Base-by-base conservation (phyloP, 2,329 filamentous ascomycete genomes). In the Sclerotinia subarctica region DNA sequence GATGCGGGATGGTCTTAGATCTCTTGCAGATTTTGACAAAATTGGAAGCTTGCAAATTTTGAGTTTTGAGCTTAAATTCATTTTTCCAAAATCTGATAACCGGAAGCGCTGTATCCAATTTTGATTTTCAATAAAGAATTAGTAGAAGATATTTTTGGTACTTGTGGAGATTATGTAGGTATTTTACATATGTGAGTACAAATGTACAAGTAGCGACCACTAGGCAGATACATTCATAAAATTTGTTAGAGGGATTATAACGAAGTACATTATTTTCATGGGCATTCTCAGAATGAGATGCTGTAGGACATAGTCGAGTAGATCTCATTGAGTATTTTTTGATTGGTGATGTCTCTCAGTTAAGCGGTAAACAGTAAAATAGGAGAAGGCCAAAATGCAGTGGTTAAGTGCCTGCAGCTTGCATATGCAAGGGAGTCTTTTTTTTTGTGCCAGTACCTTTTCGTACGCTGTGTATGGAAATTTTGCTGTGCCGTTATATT, bases 371-470 rank as follows among this genome's bases (percentile, higher is more conserved):
- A 53, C 38, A 47, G 32, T 17, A 29, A 21, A 35, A 58, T 42
- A 62, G 54, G 54, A 66, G 46, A 56, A 66, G 64, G 64, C 54
- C 54, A 62, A 66, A 53, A 66, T 67, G 57, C 65, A 67, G 47
- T 67, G 65, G 57, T 47, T 47, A 63, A 63, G 65, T 67, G 47
- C 57, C 38, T 67, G 65, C 65, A 67, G 47, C n/a, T 63, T 38
- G 53, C 51, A 53, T 46, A 67, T 67, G 65, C 65, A 67, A 67
- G 57, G 65, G 53, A 46, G n/a, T 21, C 46, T 38, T 32, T 57
- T 46, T 42, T 11, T 15, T 21, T 54, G 3, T 46, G 51, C 47
- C 32, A 54, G 63, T 35, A 26, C 38, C 51, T n/a, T 54, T 52
- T 44, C n/a, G 52, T 29, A n/a, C 10, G 24, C 19, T 62, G 44